Evolutionary conservation across 371 early-diverging fungal genomes (phyloP).

Genomic region (Syncephalastrum contaminatum): DNA sequence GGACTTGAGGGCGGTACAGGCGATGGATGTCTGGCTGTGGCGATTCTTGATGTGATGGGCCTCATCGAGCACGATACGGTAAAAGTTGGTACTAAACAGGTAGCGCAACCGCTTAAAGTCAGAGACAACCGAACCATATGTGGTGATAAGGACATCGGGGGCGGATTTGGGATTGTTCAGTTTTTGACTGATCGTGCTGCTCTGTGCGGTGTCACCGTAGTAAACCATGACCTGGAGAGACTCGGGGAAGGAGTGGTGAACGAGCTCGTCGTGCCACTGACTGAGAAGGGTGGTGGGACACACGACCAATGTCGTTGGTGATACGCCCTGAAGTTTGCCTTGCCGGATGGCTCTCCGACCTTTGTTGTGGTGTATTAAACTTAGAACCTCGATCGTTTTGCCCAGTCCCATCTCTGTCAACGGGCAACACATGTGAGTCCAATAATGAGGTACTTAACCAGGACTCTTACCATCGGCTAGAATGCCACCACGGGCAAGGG

Average conservation of each 20-base stretch:
- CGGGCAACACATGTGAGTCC: not conserved
- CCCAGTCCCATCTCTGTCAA: constrained; percentile 83
- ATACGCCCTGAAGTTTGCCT: constrained; percentile 33
- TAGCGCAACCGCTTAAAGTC: constrained; percentile 38
- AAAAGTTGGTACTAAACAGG: constrained; percentile 47
- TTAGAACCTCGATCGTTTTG: constrained; percentile 85
- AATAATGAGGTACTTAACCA: not conserved
- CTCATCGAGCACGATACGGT: constrained; percentile 75
- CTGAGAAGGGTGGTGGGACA: constrained; percentile 72
- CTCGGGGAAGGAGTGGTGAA: constrained; percentile 44
- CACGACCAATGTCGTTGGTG: constrained; percentile 62
- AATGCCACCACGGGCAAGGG: constrained; percentile 66
- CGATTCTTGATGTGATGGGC: constrained; percentile 76
- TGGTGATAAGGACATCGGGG: constrained; percentile 65
- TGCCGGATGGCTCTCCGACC: no score
- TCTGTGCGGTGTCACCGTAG: constrained; percentile 51
- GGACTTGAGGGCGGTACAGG: constrained; percentile 59
- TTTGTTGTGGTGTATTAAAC: constrained; percentile 58
- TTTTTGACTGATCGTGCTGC: constrained; percentile 4
- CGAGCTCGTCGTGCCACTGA: constrained; percentile 73
- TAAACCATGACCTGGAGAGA: constrained; percentile 50
- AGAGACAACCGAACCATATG: constrained; percentile 60
- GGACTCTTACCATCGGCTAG: constrained; percentile 61
- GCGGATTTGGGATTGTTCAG: constrained; percentile 34
- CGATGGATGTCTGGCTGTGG: constrained; percentile 56